Base-by-base conservation (phyloP, 2,329 filamentous ascomycete species). In the Talaromyces sp. region DNA sequence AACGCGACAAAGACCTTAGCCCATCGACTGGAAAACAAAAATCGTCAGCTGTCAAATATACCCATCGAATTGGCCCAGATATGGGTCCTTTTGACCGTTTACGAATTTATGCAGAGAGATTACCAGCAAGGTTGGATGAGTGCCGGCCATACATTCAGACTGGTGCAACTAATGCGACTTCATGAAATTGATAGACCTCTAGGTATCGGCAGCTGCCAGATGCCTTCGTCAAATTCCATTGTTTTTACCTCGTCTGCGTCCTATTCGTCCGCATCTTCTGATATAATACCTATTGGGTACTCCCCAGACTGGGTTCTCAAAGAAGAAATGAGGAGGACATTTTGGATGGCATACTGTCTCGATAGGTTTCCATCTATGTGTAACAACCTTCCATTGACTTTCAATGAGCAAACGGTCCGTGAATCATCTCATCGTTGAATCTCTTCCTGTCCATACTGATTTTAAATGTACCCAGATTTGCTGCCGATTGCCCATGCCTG, bases 271-370 rank as follows among this genome's bases (percentile, higher is more conserved):
- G 41, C n/a, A 43, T 43, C 41, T n/a, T 43, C 41, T 8, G 16
- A 19, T 3, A 43, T n/a, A 7, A 5, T 2, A 19, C 14, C 14
- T 19, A 14, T 43, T 43, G 41, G 41, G 13, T 16, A 43, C 14
- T n/a, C 33, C 24, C 62, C 66, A 67, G 69, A 71, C 22, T 75
- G 69, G 67, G 68, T 74, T 9, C 72, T 73, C 16, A 67, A 70
- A 13, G 78, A 80, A 65, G 73, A 78, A 65, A 73, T 70, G 47
- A 65, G 78, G 11, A 66, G 78, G 27, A 74, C 73, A 0, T 80
- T 79, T 66, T 80, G 78, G 78, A 73, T 79, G 72, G 77, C 77
- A 0, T 79, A 76, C 61, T 73, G 70, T 16, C 66, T 80, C 9
- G 78, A 80, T 67, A 74, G 72, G 1, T 73, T 78, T 41, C 68